These are phyloP conservation scores for Tetrahymena elliotti DNA, from an alignment of 73 alveolate genomes.

Conservation along the genomic window DNA sequence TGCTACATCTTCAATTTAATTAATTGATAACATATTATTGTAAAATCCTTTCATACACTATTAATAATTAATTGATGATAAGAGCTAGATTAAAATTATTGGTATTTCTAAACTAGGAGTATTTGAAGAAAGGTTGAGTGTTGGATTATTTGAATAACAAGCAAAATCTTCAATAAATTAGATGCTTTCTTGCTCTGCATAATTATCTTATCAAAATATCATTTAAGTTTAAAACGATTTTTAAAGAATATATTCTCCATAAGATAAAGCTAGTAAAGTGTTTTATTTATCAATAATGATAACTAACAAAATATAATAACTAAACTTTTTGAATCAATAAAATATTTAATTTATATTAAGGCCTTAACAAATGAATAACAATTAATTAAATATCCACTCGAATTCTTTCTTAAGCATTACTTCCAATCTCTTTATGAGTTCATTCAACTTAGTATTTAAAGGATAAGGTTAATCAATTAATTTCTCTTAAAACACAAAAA, in stretches of 20 bases:
- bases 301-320: too few relatives aligned
- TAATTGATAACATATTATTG: not conserved
- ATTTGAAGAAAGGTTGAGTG: not conserved
- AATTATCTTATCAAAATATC: not conserved
- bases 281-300: not conserved
- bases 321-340: too few relatives aligned
- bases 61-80: not conserved
- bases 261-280: not conserved
- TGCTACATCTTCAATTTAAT: too few relatives aligned
- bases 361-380: not conserved
- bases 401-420: not conserved
- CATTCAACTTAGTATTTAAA: not conserved
- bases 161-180: not conserved
- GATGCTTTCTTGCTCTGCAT: not conserved
- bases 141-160: not conserved
- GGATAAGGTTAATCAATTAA: not conserved
- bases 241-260: not conserved
- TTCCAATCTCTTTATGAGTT: not conserved
- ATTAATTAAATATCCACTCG: not conserved
- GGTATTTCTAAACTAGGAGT: not conserved
- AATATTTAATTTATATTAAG: not conserved
- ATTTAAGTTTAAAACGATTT: not conserved
- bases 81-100: not conserved
- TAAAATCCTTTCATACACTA: not conserved
- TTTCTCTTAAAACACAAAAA: not conserved